Base-by-base conservation (phyloP, 768 basidiomycete genomes). In the Lanmaoa rubissima region DNA sequence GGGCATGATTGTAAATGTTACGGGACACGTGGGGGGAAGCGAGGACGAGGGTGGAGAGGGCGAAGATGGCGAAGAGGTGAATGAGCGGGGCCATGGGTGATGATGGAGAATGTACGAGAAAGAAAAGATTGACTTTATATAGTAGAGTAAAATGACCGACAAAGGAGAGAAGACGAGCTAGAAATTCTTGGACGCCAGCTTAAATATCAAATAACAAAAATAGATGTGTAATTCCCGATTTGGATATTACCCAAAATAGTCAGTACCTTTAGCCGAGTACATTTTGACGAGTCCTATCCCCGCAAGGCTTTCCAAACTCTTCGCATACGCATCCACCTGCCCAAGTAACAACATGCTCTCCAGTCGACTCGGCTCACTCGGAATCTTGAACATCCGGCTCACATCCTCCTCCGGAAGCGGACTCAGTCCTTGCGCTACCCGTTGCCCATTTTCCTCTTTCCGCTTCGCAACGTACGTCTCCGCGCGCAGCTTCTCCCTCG, bases 371-470 rank as follows among this genome's bases (percentile, higher is more conserved):
- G 94, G 94, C 67, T 96, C 94, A 21, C 84, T 76, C 8, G 93
- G 90, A 38, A 94, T 90, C 76, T 89, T 93, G 79, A 93, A 94
- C 68, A 94, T 67, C 59, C 93, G 80, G 65, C 82, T 79, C 35
- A 92, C 83, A 65, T 93, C 89, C 69, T 96, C 90, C 71, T 93
- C 89, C 2, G 94, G 94, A 31, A 95, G 77, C 60, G 94, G 92
- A 26, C 83, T 83, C 49, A 95, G 75, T 13, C 94, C 94, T 66
- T 94, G 91, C 39, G 85, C 86, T 59, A 88, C 79, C 43, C 94
- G 83, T 50, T 76, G 76, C 38, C 80, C 81, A 66, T 92, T 96
- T 74, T 97, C 94, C 70, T 96, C 94, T 69, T 88, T 91, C 54
- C 93, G 85, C 73, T 94, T 94, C 65, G 83, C 80, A 52, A 94